Evolutionary conservation across 164 flowering plant genomes (phyloP).

Genomic region (Umbilicus rupestris): DNA sequence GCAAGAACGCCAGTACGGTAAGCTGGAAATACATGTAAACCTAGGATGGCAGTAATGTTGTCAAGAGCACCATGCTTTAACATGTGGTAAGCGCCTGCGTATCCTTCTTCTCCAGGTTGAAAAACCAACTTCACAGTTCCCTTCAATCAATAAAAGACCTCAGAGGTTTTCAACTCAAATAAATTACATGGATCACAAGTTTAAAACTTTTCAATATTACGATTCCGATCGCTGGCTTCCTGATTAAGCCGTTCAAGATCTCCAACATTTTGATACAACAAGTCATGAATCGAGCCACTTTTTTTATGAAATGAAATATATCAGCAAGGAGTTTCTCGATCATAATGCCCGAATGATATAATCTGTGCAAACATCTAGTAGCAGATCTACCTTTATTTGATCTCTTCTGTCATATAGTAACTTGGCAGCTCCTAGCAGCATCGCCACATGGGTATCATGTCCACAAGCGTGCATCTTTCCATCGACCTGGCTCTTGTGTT

Average conservation of each 20-base stretch:
- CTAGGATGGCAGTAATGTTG: slow-evolving; percentile 21
- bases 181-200: neutral
- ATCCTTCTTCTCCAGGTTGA: slow-evolving; percentile 40
- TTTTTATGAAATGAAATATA: neutral
- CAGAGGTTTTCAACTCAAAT: neutral
- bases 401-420: slow-evolving; percentile 41
- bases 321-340: neutral
- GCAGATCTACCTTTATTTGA: slow-evolving; percentile 26
- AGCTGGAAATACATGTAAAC: slow-evolving; percentile 24
- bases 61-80: slow-evolving; percentile 26
- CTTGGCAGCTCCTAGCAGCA: slow-evolving; percentile 83
- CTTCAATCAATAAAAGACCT: slow-evolving; percentile 8
- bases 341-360: neutral
- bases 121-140: slow-evolving; percentile 36
- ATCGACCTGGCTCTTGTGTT: slow-evolving; percentile 55
- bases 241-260: neutral
- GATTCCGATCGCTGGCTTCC: neutral
- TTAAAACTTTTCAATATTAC: neutral
- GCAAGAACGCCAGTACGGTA: slow-evolving; percentile 21
- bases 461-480: slow-evolving; percentile 92
- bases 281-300: neutral
- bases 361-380: neutral
- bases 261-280: neutral
- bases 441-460: slow-evolving; percentile 67
- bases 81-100: slow-evolving; percentile 34